phyloP scores from a whole-genome alignment of 2,329 filamentous ascomycete species.

The Endothia cerciana region DNA sequence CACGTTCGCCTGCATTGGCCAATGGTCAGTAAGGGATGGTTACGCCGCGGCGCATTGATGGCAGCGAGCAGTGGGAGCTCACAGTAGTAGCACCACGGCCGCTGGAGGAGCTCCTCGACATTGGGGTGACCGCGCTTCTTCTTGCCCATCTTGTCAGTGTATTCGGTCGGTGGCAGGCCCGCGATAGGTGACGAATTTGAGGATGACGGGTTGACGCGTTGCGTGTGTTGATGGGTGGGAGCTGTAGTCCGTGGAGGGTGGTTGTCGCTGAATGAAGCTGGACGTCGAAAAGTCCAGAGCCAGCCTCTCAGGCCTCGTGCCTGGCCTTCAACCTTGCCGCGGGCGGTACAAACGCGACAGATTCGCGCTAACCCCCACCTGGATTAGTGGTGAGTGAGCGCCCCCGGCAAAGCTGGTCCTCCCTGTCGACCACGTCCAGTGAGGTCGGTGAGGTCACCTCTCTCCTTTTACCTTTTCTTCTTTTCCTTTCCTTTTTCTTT shows the following conservation, averaged over 20 bases:
- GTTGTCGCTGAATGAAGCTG: conserved; percentile 5
- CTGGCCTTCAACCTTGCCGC: neutral
- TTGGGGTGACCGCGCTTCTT: conserved; percentile 87
- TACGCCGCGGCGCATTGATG: neutral
- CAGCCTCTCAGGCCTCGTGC: neutral
- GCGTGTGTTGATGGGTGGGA: neutral
- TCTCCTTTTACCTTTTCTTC: neutral
- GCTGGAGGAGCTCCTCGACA: conserved; percentile 82
- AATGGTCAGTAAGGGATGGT: conserved; percentile 32
- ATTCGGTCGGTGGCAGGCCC: too few relatives aligned
- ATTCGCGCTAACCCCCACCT: conserved; percentile 8
- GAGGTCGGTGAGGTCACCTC: conserved; percentile 5
- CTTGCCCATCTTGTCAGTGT: conserved; percentile 69
- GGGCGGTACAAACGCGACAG: conserved; percentile 12
- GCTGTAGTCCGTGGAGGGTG: conserved; percentile 14
- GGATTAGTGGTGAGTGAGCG: conserved; percentile 9
- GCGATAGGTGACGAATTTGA: neutral
- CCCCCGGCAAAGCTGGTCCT: too few relatives aligned
- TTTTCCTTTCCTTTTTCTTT: neutral
- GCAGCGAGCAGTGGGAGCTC: conserved; percentile 32
- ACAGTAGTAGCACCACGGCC: conserved; percentile 99
- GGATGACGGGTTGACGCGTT: neutral
- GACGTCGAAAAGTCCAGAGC: conserved; percentile 23
- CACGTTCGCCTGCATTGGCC: conserved; percentile 70
- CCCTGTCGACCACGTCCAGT: too few relatives aligned